These are phyloP conservation scores for Neurospora sp. DNA, from an alignment of 495 filamentous ascomycete species.

Conservation along the genomic window DNA sequence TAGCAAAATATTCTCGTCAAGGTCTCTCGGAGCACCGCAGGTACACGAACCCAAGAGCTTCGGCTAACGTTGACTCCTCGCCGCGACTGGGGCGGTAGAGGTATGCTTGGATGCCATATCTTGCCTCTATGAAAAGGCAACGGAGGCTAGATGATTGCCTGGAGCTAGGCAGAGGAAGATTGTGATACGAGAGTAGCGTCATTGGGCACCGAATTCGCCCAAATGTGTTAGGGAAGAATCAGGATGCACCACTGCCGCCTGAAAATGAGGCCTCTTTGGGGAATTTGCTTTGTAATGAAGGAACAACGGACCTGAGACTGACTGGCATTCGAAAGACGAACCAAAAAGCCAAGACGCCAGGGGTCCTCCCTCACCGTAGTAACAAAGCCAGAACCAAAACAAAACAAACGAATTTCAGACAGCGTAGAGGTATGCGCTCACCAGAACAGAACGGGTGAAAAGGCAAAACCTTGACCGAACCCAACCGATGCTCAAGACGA, in stretches of 20 bases:
- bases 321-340: background rate
- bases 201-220: background rate
- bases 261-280: background rate
- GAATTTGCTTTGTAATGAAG: background rate
- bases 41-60: slow-evolving; percentile 43
- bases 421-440: background rate
- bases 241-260: background rate
- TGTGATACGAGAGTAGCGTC: background rate
- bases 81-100: slow-evolving; percentile 78
- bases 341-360: background rate
- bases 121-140: slow-evolving; percentile 47
- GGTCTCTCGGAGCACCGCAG: slow-evolving; percentile 44
- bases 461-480: background rate
- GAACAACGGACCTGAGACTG: background rate
- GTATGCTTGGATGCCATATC: slow-evolving; percentile 80
- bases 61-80: slow-evolving; percentile 62
- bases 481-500: background rate
- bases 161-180: background rate
- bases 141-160: background rate
- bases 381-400: background rate
- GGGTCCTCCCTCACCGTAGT: background rate
- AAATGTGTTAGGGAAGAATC: background rate
- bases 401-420: background rate
- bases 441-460: background rate
- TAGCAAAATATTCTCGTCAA: slow-evolving; percentile 62